Conservation (phyloP, 2,329 filamentous ascomycete species). For the Claviceps pazoutovae region DNA sequence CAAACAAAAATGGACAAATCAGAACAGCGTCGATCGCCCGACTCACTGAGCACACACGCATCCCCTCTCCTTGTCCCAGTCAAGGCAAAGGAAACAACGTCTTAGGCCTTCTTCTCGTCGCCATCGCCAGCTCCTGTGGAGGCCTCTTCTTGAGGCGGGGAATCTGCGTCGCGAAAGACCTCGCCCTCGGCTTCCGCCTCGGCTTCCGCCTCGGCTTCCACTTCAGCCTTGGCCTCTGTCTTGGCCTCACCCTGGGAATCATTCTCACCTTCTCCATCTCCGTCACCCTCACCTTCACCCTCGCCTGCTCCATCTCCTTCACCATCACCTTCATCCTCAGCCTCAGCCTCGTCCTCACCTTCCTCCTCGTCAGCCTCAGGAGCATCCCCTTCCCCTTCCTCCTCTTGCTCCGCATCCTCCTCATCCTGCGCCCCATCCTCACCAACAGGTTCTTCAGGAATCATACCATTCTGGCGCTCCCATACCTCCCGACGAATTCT, state of each 20-base stretch:
- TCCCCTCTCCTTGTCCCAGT: neutral
- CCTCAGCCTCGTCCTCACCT: neutral
- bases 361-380: slow-evolving; percentile 7
- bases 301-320: slow-evolving; percentile 17
- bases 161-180: slow-evolving; percentile 6
- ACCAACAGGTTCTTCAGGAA: slow-evolving; percentile 29
- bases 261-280: neutral
- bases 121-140: neutral
- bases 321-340: neutral
- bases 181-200: slow-evolving; percentile 5
- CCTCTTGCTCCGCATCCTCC: slow-evolving; percentile 10
- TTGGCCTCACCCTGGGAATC: slow-evolving; percentile 18
- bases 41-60: neutral
- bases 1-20: neutral
- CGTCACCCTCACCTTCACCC: slow-evolving; percentile 12
- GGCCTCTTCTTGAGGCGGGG: slow-evolving; percentile 1
- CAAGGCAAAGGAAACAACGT: neutral
- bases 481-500: slow-evolving; percentile 67
- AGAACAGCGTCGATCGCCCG: too few relatives aligned
- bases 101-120: slow-evolving; percentile 3
- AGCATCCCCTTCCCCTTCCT: slow-evolving; percentile 15
- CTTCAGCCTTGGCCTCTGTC: neutral
- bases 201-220: neutral
- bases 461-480: slow-evolving; percentile 48
- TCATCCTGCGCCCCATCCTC: slow-evolving; percentile 16